Percentiles rank a stretch among this genome's conserved stretches.
Conservation (phyloP, 306 rosid genomes). For the Oemleria cerasiformis region DNA sequence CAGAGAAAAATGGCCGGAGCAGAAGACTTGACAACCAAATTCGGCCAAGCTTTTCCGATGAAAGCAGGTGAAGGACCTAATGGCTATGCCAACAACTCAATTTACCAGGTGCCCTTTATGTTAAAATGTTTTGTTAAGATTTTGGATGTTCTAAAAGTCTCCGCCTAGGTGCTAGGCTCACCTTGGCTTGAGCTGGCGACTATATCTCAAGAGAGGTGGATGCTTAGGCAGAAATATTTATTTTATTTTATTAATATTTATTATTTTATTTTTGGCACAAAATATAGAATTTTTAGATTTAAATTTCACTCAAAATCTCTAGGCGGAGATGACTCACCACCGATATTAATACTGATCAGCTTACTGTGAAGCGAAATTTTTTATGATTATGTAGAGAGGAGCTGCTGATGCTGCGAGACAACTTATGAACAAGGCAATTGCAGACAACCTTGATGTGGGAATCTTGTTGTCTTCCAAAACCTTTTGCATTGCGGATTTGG, state of each 20-base stretch:
- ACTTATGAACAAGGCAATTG: slow-evolving; percentile 1
- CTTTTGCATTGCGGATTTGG: slow-evolving; percentile 2
- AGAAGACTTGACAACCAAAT: background rate
- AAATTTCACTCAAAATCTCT: too few relatives aligned
- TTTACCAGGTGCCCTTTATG: background rate
- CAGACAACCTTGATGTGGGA: background rate
- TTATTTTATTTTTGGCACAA: too few relatives aligned
- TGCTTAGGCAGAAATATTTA: too few relatives aligned
- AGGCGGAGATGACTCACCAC: too few relatives aligned
- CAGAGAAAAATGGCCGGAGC: background rate
- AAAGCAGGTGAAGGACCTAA: background rate
- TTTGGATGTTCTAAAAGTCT: too few relatives aligned
- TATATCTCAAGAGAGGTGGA: too few relatives aligned
- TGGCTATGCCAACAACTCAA: background rate
- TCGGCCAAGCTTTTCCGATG: background rate
- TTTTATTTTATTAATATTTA: too few relatives aligned
- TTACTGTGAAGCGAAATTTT: background rate
- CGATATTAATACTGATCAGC: too few relatives aligned
- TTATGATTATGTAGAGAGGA: background rate
- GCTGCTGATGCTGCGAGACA: background rate
- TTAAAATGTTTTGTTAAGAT: too few relatives aligned
- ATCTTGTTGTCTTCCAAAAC: slow-evolving; percentile 1
- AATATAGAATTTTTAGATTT: too few relatives aligned
- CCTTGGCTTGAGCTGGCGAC: too few relatives aligned
- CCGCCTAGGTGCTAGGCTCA: too few relatives aligned